Base-by-base conservation (phyloP, 1,139 yeast species). In the Candida gigantensis region DNA sequence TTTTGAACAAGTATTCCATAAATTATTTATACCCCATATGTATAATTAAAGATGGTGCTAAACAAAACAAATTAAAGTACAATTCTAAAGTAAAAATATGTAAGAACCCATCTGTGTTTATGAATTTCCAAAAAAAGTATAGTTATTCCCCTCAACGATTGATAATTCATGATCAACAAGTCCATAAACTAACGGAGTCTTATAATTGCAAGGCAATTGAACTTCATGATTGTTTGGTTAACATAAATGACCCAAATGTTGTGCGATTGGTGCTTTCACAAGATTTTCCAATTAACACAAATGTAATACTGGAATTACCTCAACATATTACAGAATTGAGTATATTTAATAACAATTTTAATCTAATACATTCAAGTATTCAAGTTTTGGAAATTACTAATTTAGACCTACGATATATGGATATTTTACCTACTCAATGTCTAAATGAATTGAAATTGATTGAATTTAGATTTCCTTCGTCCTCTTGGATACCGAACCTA, bases 1-100 rank as follows among this genome's bases (percentile, higher is more conserved):
- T 24, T 6, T 31, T 41, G 8, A 33, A 35, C 17, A 23, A n/a
- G 12, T 26, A 20, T 17, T 19, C 36, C 2, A 12, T 37, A 25
- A 34, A 34, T 32, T 34, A 36, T 34, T 25, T 37, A 13, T 26
- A 32, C 9, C 35, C 40, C 5, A 27, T 30, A 18, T 29, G 26
- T 19, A 6, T 31, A 11, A 21, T 36, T 14, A 16, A 28, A 16
- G 24, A n/a, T 20, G n/a, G 6, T 4, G 23, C 23, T n/a, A n/a
- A n/a, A n/a, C n/a, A n/a, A 20, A 20, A 4, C 11, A 12, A 23
- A 6, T 3, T n/a, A 8, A 23, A n/a, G n/a, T 12, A 9, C 12
- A 30, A 30, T 12, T 12, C 20, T 9, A 30, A 24, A 24, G 16
- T 24, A 5, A 30, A 24, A 24, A 14, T 24, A 5, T 35, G 29